Evolutionary conservation across 2,329 filamentous ascomycete genomes (phyloP).

Genomic region (Mycosphaerella arachidis): DNA sequence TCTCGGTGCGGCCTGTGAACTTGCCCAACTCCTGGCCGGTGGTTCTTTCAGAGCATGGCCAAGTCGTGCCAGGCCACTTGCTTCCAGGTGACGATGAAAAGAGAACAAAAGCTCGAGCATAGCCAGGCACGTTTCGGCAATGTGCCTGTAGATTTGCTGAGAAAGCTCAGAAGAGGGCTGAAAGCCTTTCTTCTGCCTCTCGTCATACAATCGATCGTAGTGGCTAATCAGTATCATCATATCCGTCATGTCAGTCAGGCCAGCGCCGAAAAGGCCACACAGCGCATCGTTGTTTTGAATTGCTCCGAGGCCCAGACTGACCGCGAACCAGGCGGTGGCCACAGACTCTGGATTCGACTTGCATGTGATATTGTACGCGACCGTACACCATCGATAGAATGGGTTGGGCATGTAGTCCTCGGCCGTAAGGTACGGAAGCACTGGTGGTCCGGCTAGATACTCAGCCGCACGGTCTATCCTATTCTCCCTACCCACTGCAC

Average conservation of each 20-base stretch:
- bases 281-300: conserved; percentile 22
- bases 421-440: not conserved
- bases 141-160: conserved; percentile 11
- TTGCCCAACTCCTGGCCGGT: conserved; percentile 12
- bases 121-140: conserved; percentile 14
- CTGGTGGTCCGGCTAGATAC: not conserved
- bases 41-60: conserved; percentile 21
- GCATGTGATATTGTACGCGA: not conserved
- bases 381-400: not conserved
- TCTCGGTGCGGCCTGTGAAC: conserved; percentile 14
- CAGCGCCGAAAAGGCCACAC: conserved; percentile 17
- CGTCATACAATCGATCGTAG: conserved; percentile 21
- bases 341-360: conserved; percentile 15
- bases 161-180: conserved; percentile 14
- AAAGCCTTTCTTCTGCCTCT: conserved; percentile 12
- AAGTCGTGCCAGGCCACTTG: conserved; percentile 9
- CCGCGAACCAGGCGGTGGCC: conserved; percentile 18
- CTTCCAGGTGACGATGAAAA: conserved; percentile 13
- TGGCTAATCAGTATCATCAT: conserved; percentile 20
- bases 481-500: not conserved
- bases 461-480: not conserved
- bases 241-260: conserved; percentile 16
- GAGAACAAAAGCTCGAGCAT: conserved; percentile 20
- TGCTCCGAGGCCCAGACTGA: conserved; percentile 17
- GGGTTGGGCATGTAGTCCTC: not conserved